These are phyloP conservation scores for Cucurbita argyrosperma DNA, from an alignment of 306 rosid species.

Conservation along the genomic window DNA sequence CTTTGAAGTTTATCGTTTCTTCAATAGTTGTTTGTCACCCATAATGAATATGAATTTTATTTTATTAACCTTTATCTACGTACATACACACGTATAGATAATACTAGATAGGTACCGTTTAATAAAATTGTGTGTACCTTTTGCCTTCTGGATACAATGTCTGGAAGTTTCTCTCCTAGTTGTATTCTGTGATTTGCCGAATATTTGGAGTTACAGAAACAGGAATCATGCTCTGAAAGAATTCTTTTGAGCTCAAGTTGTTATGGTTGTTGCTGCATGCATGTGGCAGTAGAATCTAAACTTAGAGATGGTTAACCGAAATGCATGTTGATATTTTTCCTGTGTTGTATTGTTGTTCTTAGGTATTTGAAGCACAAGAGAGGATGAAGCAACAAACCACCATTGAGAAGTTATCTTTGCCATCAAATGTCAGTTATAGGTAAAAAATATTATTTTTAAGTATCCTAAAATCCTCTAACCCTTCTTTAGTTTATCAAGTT, in stretches of 20 bases:
- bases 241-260: background rate
- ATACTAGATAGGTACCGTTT: background rate
- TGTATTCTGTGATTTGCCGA: background rate
- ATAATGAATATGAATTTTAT: background rate
- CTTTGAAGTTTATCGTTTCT: background rate
- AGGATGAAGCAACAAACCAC: constrained; percentile 74
- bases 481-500: background rate
- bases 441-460: constrained; percentile 19
- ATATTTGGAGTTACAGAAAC: background rate
- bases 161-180: background rate
- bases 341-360: background rate
- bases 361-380: constrained; percentile 93
- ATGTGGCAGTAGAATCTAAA: background rate
- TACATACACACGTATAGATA: background rate
- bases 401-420: constrained; percentile 54
- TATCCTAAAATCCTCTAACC: background rate
- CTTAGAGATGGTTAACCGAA: background rate
- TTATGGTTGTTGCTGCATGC: background rate
- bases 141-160: background rate
- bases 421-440: constrained; percentile 71
- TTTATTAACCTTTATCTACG: background rate
- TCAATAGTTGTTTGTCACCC: background rate
- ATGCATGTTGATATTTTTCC: background rate
- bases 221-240: background rate
- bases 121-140: background rate